phyloP scores from a whole-genome alignment of 2,329 filamentous ascomycete species.

The Sclerotinia nivalis region DNA sequence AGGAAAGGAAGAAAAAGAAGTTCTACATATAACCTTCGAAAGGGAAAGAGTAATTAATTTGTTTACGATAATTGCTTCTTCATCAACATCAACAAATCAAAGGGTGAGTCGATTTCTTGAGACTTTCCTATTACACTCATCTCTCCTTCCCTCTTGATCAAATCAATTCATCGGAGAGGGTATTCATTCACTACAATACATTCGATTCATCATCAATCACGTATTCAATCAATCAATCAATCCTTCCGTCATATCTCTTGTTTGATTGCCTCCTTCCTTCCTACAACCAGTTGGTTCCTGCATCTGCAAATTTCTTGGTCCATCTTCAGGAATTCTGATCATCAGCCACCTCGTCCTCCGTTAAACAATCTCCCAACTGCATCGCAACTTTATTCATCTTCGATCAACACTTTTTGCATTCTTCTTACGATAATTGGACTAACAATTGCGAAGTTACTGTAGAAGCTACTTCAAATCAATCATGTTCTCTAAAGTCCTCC shows the following conservation, averaged over 20 bases:
- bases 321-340: slow-evolving; percentile 8
- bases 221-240: not conserved
- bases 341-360: not conserved
- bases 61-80: slow-evolving; percentile 2
- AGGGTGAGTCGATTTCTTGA: slow-evolving; percentile 9
- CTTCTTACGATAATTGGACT: slow-evolving; percentile 19
- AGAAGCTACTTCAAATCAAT: slow-evolving; percentile 21
- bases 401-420: slow-evolving; percentile 19
- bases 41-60: slow-evolving; percentile 13
- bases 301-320: not conserved
- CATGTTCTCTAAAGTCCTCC: slow-evolving; percentile 21
- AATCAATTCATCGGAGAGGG: not conserved
- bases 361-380: not conserved
- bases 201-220: not conserved
- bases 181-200: not conserved
- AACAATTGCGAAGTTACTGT: slow-evolving; percentile 21
- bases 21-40: not conserved
- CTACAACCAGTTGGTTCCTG: not conserved
- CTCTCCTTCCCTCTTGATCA: not conserved
- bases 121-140: not conserved
- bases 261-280: slow-evolving; percentile 3
- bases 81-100: not conserved
- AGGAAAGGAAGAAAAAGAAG: not conserved
- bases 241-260: not conserved
- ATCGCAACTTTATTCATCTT: slow-evolving; percentile 16